Base-by-base conservation (phyloP, 345 rosid genomes). In the Pistacia integerrima region DNA sequence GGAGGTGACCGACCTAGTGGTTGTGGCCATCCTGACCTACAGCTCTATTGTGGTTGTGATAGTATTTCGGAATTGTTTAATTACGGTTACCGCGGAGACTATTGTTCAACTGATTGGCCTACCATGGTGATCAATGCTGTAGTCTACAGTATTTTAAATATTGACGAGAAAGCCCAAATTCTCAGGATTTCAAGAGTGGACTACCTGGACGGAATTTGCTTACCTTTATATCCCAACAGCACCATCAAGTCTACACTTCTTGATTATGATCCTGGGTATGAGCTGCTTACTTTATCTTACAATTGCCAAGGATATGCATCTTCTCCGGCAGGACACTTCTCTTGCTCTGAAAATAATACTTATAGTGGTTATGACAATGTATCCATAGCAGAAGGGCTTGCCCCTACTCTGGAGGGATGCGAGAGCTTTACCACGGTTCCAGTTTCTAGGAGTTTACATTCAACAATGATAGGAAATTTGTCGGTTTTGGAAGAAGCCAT, bases 1-100 rank as follows among this genome's bases (percentile, higher is more conserved):
- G 30, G 30, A 58, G 30, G 8, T 20, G 9, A 18, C 6, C 11
- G 25, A 58, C 3, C 28, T 8, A 5, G 2, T 7, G 46, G 12
- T 13, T 85, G 88, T 12, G 84, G 88, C 70, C 52, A 49, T 69
- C 78, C 85, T 0, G 77, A 49, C 25, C 73, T 80, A 11, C 33
- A 71, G 74, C 83, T 83, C 25, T 16, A 18, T 5, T 85, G 88
- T 58, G 11, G 6, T 4, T 38, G 41, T 6, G 5, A 2, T 2
- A 5, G 3, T 36, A 2, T 5, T 41, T 41, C 1, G 5, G 44
- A 41, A 41, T 41, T 41, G 4, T 41, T 41, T 36, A 25, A 25
- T 25, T 25, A 25, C 25, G 25, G 25, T 25, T 25, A 25, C 25
- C 25, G 25, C 25, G 25, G 25, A 25, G 25, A 25, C 25, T 25